Evolutionary conservation across 192 early-diverging fungal species (phyloP).

Genomic region (Lunasporangiospora selenospora): DNA sequence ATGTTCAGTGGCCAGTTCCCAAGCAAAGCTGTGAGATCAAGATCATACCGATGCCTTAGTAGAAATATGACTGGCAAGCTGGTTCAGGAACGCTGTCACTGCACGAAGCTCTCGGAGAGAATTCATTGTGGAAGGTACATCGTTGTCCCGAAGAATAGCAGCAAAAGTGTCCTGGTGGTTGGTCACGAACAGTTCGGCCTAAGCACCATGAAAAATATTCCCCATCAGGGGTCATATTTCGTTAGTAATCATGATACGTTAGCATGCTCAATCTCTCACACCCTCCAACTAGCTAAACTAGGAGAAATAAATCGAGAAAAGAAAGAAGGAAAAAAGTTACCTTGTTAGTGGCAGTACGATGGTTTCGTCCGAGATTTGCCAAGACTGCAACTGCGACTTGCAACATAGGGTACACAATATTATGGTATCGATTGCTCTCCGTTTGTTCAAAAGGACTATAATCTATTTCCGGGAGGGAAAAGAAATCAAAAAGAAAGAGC

Average conservation of each 20-base stretch:
- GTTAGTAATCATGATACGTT: no score
- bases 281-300: no score
- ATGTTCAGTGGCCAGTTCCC: no score
- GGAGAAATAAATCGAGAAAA: not conserved
- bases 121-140: constrained; percentile 42
- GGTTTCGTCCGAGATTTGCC: constrained; percentile 44
- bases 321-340: not conserved
- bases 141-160: constrained; percentile 60
- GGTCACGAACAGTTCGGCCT: constrained; percentile 45
- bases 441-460: constrained; percentile 46
- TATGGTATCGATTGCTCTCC: constrained; percentile 42
- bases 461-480: no score
- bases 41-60: constrained; percentile 14
- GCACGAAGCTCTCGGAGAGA: constrained; percentile 59
- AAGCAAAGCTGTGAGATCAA: not conserved
- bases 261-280: no score
- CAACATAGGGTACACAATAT: constrained; percentile 45
- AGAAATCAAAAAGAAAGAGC: no score
- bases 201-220: not conserved
- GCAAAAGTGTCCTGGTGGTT: constrained; percentile 59
- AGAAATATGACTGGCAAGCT: constrained; percentile 45
- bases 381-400: constrained; percentile 42
- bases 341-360: constrained; percentile 40
- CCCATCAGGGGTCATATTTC: no score
- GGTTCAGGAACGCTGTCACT: constrained; percentile 54